Evolutionary conservation across 805 yeast genomes (phyloP).

Genomic region (Nakazawaea ishiwadae): DNA sequence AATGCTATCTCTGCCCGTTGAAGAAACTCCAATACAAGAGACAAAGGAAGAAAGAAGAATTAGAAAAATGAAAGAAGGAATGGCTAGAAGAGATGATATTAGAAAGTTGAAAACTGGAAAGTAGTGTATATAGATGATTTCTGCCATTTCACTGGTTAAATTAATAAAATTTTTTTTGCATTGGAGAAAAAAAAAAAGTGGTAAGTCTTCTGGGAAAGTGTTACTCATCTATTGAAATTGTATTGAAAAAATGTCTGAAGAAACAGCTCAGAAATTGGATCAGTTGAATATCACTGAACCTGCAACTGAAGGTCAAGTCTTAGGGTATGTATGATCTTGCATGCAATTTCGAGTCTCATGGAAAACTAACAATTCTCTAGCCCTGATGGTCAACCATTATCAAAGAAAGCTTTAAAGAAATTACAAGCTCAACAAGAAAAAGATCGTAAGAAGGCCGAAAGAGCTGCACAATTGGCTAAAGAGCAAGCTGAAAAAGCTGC

Average conservation of each 20-base stretch:
- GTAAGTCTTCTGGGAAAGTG: neutral
- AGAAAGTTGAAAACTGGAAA: constrained; percentile 15
- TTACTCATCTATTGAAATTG: too few species aligned
- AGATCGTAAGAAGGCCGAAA: constrained; percentile 88
- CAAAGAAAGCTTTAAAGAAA: constrained; percentile 94
- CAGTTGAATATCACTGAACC: constrained; percentile 7
- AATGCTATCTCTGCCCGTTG: constrained; percentile 19
- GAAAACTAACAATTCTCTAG: constrained; percentile 19
- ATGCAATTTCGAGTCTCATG: too few species aligned
- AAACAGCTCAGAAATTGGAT: constrained; percentile 9
- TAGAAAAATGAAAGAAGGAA: constrained; percentile 49
- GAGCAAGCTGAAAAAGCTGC: constrained; percentile 78
- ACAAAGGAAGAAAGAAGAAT: constrained; percentile 54
- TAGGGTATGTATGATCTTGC: constrained; percentile 8
- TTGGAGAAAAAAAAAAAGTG: neutral
- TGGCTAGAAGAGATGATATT: constrained; percentile 23
- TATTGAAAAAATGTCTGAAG: constrained; percentile 7
- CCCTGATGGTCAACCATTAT: constrained; percentile 79
- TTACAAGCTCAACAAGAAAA: constrained; percentile 90
- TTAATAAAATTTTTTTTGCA: neutral
- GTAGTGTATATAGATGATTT: neutral
- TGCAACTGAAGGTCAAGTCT: constrained; percentile 7
- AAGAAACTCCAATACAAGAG: constrained; percentile 25
- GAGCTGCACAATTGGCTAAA: constrained; percentile 79
- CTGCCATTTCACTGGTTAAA: neutral